phyloP scores from a whole-genome alignment of 192 early-diverging fungal genomes.

The Backusella circina region DNA sequence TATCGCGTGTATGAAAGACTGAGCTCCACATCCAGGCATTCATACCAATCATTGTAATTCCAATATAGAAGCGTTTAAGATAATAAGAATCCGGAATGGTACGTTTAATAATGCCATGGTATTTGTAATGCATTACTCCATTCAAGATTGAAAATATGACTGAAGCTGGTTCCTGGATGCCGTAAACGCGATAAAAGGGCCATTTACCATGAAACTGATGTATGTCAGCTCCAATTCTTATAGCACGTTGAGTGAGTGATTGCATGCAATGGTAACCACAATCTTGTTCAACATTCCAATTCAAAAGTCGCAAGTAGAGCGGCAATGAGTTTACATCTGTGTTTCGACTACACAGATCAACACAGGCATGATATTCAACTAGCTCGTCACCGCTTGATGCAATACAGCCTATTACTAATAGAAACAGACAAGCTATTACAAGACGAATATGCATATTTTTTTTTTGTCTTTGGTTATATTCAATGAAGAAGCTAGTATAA shows the following conservation, averaged over 20 bases:
- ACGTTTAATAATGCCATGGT: slow-evolving; percentile 37
- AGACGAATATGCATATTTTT: neutral
- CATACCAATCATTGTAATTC: slow-evolving; percentile 55
- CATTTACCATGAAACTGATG: slow-evolving; percentile 97
- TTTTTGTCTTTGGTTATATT: neutral
- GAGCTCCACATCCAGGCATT: slow-evolving; percentile 91
- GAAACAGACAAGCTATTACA: neutral
- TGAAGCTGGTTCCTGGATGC: slow-evolving; percentile 94
- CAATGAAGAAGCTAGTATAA: no score
- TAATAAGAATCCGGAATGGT: slow-evolving; percentile 48
- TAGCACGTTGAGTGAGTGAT: slow-evolving; percentile 51
- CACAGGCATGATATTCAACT: slow-evolving; percentile 1
- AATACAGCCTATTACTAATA: neutral
- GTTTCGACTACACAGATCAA: neutral
- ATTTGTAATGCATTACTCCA: slow-evolving; percentile 71
- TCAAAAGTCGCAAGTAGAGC: slow-evolving; percentile 47
- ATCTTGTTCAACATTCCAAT: slow-evolving; percentile 79
- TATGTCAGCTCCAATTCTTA: slow-evolving; percentile 38
- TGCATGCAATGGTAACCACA: slow-evolving; percentile 91
- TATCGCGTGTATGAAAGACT: slow-evolving; percentile 89
- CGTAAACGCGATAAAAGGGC: slow-evolving; percentile 85
- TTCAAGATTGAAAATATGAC: slow-evolving; percentile 92
- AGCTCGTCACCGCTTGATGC: slow-evolving; percentile 2
- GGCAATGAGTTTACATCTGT: neutral
- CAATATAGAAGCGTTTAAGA: slow-evolving; percentile 56